Conservation (phyloP, 495 filamentous ascomycete genomes). For the Neurospora pannonica region DNA sequence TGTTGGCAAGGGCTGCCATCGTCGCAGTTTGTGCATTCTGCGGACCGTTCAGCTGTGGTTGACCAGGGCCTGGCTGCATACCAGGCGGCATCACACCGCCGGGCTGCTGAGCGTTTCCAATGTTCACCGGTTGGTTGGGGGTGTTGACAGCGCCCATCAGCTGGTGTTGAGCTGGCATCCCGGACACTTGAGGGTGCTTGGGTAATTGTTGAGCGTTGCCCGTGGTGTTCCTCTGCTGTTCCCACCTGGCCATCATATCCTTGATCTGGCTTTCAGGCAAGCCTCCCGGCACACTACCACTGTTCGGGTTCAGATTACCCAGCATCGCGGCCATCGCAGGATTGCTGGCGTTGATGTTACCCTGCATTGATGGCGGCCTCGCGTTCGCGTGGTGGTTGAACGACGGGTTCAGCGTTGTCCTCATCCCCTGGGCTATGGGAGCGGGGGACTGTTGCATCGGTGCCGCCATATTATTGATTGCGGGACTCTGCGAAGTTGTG, state of each 20-base stretch:
- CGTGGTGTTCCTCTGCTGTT: conserved; percentile 8
- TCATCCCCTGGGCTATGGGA: conserved; percentile 29
- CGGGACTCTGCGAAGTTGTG: conserved; percentile 41
- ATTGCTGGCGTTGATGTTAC: conserved; percentile 11
- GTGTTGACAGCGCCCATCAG: conserved; percentile 4
- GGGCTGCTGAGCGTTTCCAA: conserved; percentile 11
- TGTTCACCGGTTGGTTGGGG: conserved; percentile 11
- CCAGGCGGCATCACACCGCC: conserved; percentile 3
- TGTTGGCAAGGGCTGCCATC: background rate
- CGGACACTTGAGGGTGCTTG: conserved; percentile 12
- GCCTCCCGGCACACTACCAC: conserved; percentile 6
- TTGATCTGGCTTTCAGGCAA: conserved; percentile 32
- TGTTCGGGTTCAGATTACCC: conserved; percentile 22
- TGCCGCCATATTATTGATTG: conserved; percentile 39
- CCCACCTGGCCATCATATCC: conserved; percentile 34
- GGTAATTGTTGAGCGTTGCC: conserved; percentile 7
- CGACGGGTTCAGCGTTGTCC: conserved; percentile 20
- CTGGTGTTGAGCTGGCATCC: conserved; percentile 13
- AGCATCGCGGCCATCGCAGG: conserved; percentile 17
- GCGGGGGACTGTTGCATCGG: conserved; percentile 37
- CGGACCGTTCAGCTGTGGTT: background rate
- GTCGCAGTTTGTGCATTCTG: background rate
- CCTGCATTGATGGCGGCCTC: conserved; percentile 11
- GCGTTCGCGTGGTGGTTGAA: conserved; percentile 25
- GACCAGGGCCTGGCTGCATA: background rate